A percentile compares a stretch with the other conserved stretches of the same genome.
Evolutionary conservation across 2,329 filamentous ascomycete genomes (phyloP).

Genomic region (Diplocarpon rosae): DNA sequence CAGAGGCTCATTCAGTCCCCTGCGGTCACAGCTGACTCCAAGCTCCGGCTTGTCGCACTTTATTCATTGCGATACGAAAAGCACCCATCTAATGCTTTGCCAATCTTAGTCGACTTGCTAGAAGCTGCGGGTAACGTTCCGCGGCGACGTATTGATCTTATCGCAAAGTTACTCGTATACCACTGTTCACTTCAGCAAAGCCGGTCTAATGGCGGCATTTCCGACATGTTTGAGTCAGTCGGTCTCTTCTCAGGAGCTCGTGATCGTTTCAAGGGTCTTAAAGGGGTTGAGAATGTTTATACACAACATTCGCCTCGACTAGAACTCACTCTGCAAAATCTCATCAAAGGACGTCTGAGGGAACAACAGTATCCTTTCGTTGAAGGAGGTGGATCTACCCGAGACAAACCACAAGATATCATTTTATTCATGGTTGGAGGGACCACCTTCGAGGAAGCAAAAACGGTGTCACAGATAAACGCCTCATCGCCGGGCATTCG

Average conservation of each 20-base stretch:
- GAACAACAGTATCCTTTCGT: constrained; percentile 90
- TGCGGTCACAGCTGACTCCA: constrained; percentile 66
- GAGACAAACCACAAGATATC: constrained; percentile 94
- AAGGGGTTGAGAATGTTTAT: constrained; percentile 97
- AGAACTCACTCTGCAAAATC: constrained; percentile 77
- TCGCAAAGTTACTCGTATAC: constrained; percentile 74
- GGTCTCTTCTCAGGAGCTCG: constrained; percentile 86
- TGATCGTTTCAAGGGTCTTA: constrained; percentile 83
- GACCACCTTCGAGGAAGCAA: constrained; percentile 92
- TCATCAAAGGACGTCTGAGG: constrained; percentile 82
- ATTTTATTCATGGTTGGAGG: constrained; percentile 92
- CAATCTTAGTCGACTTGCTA: constrained; percentile 79
- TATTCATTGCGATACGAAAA: constrained; percentile 90
- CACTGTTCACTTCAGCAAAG: constrained; percentile 76
- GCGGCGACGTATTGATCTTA: constrained; percentile 62
- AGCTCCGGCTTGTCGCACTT: constrained; percentile 82
- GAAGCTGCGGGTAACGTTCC: constrained; percentile 74
- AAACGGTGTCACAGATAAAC: constrained; percentile 91
- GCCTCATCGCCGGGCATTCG: constrained; percentile 79
- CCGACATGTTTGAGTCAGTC: constrained; percentile 82
- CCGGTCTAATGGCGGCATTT: constrained; percentile 65
- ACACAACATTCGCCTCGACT: constrained; percentile 90
- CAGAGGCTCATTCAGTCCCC: constrained; percentile 79
- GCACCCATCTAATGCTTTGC: constrained; percentile 70
- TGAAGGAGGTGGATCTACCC: constrained; percentile 73